Conservation (phyloP, 2,329 filamentous ascomycete genomes). For the Epichloe scottii region DNA sequence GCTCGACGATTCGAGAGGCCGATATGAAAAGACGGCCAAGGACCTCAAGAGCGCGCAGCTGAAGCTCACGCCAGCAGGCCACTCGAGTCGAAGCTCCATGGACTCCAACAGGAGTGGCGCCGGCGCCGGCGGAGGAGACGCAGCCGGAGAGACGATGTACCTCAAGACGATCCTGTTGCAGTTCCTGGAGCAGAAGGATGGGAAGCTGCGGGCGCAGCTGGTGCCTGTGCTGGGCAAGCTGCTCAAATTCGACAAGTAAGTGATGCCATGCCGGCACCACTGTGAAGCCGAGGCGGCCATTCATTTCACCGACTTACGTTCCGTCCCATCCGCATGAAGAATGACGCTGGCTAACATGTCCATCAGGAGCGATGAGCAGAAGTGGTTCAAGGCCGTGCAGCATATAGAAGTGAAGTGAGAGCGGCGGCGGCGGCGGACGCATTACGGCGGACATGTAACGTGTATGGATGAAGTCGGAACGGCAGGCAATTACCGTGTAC, state of each 20-base stretch:
- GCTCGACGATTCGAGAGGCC: slow-evolving; percentile 64
- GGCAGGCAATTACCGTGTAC: too few relatives aligned
- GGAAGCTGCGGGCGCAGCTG: slow-evolving; percentile 60
- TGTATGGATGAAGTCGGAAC: too few relatives aligned
- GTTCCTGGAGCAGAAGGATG: slow-evolving; percentile 71
- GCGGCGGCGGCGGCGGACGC: background rate
- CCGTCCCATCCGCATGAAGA: background rate
- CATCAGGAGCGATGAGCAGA: slow-evolving; percentile 57
- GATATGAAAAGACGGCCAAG: slow-evolving; percentile 70
- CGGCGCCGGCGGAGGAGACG: slow-evolving; percentile 11
- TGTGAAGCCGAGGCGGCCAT: too few relatives aligned
- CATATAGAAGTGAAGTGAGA: slow-evolving; percentile 26
- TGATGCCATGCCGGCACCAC: slow-evolving; percentile 9
- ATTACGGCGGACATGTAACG: too few relatives aligned
- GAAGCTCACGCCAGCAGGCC: slow-evolving; percentile 29
- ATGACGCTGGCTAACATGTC: too few relatives aligned
- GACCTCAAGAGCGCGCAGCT: slow-evolving; percentile 42
- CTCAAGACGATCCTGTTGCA: slow-evolving; percentile 72
- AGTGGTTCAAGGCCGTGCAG: slow-evolving; percentile 68
- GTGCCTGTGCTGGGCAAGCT: slow-evolving; percentile 68
- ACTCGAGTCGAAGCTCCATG: slow-evolving; percentile 30
- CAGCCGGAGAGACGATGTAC: slow-evolving; percentile 45
- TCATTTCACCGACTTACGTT: too few relatives aligned
- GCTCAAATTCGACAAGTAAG: slow-evolving; percentile 64
- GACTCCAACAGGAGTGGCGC: slow-evolving; percentile 24